Evolutionary conservation across 352 stramenopile genomes (phyloP).

Genomic region (Globisporangium rhizosaccharum): DNA sequence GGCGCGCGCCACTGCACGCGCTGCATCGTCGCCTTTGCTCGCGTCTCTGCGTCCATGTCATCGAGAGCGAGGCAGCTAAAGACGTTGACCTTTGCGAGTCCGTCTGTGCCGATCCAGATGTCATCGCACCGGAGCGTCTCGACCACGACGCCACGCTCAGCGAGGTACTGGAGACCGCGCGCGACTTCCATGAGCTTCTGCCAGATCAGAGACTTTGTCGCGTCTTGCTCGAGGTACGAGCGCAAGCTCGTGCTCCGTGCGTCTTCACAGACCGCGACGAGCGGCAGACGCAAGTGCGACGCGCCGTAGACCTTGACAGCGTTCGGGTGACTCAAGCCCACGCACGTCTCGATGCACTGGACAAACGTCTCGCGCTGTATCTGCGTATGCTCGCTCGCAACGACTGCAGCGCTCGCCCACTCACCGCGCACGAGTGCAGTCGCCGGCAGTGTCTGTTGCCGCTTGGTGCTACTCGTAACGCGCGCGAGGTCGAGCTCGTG

Average conservation of each 20-base stretch:
- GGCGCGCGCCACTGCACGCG: background rate
- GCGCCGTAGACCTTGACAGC: constrained; percentile 21
- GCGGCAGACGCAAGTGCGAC: constrained; percentile 11
- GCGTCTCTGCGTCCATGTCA: background rate
- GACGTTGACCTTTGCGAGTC: constrained; percentile 2
- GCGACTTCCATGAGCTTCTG: constrained; percentile 3
- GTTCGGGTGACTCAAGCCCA: constrained; percentile 30
- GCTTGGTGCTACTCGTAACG: background rate
- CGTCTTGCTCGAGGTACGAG: constrained; percentile 1
- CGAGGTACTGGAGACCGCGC: constrained; percentile 30
- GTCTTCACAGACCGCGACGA: constrained; percentile 13
- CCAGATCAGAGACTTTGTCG: background rate
- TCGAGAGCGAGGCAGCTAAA: background rate
- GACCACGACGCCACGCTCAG: constrained; percentile 2
- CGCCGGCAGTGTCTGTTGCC: constrained; percentile 8
- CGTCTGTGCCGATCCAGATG: constrained; percentile 1
- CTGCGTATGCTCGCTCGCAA: background rate
- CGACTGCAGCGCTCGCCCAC: constrained; percentile 29
- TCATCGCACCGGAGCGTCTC: background rate
- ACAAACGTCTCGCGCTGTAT: background rate
- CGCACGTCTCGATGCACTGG: background rate
- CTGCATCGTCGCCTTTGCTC: background rate
- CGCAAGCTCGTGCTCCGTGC: constrained; percentile 3
- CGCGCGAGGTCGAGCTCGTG: constrained; percentile 64
- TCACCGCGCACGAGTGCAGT: constrained; percentile 21